Percentiles rank a stretch among this genome's conserved stretches.
Evolutionary conservation across 371 early-diverging fungal species (phyloP).

Genomic region (Mycotypha africana): DNA sequence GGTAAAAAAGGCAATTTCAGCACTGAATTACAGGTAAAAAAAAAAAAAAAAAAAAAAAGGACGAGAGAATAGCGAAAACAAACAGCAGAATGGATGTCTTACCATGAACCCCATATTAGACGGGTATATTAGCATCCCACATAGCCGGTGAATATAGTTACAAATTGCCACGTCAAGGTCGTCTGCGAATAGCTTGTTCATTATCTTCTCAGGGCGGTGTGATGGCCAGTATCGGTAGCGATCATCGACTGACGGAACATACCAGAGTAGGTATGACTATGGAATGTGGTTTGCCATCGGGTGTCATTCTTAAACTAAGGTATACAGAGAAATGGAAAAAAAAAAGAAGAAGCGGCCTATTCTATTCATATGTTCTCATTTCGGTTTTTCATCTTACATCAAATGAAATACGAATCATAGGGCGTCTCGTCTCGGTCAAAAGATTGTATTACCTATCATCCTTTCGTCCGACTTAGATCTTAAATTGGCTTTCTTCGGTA

Average conservation of each 20-base stretch:
- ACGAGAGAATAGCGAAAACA: background rate
- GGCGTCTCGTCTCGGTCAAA: constrained; percentile 80
- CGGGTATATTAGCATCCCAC: constrained; percentile 46
- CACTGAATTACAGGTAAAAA: constrained; percentile 52
- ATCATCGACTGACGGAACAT: constrained; percentile 60
- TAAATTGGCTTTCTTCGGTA: constrained; percentile 60
- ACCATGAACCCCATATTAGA: constrained; percentile 14
- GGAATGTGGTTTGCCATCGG: constrained; percentile 67
- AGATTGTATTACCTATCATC: constrained; percentile 74
- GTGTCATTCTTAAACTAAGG: constrained; percentile 70
- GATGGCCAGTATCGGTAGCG: constrained; percentile 49
- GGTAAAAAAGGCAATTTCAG: constrained; percentile 50
- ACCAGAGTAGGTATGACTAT: constrained; percentile 71
- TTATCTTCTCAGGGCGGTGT: constrained; percentile 52
- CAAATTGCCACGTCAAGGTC: constrained; percentile 29
- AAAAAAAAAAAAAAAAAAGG: background rate
- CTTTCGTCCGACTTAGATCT: constrained; percentile 71
- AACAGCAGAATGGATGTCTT: background rate
- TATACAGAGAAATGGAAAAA: constrained; percentile 17
- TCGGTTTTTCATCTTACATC: too few relatives aligned
- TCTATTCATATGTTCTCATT: too few relatives aligned
- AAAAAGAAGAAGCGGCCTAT: background rate
- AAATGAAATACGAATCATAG: too few relatives aligned
- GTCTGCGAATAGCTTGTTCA: constrained; percentile 29
- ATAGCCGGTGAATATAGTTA: constrained; percentile 41